phyloP scores from a whole-genome alignment of 2,329 filamentous ascomycete genomes.

The Truncatella angustata region DNA sequence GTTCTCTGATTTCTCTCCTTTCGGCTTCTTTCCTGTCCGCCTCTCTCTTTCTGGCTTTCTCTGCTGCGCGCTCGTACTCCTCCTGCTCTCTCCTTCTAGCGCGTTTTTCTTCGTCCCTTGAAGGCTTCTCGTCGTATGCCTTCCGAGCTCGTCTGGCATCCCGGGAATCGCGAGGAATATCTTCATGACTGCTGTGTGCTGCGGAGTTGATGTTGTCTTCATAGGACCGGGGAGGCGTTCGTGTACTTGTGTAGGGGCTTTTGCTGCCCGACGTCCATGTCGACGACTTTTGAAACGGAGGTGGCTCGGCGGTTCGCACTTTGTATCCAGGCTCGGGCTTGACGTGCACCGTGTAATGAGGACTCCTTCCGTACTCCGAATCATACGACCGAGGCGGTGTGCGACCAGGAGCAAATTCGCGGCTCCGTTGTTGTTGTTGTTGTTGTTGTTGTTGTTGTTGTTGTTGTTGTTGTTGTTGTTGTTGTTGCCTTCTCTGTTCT shows the following conservation, averaged over 20 bases:
- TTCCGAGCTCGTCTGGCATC: constrained; percentile 13
- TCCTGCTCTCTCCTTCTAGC: constrained; percentile 24
- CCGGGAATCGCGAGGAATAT: constrained; percentile 15
- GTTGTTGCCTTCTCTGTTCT: constrained; percentile 7
- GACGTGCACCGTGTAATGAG: constrained; percentile 7
- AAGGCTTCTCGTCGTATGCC: constrained; percentile 29
- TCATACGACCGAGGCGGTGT: constrained; percentile 10
- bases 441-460: too few species aligned
- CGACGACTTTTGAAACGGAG: not conserved
- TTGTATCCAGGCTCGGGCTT: not conserved
- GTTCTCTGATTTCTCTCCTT: constrained; percentile 35
- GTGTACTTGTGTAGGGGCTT: constrained; percentile 6
- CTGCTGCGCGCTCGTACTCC: constrained; percentile 25
- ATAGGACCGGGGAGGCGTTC: constrained; percentile 10
- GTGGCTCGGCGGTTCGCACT: constrained; percentile 9
- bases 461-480: too few species aligned
- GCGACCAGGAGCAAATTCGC: constrained; percentile 3
- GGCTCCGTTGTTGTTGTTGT: too few species aligned
- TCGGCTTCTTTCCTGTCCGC: constrained; percentile 17
- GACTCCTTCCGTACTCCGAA: not conserved
- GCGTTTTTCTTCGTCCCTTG: constrained; percentile 28
- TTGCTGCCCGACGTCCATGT: constrained; percentile 5
- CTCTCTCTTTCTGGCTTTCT: constrained; percentile 11
- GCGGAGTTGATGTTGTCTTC: constrained; percentile 10
- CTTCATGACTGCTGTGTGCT: constrained; percentile 10